phyloP scores from a whole-genome alignment of 768 basidiomycete species.

The Pulveroboletus sp. region DNA sequence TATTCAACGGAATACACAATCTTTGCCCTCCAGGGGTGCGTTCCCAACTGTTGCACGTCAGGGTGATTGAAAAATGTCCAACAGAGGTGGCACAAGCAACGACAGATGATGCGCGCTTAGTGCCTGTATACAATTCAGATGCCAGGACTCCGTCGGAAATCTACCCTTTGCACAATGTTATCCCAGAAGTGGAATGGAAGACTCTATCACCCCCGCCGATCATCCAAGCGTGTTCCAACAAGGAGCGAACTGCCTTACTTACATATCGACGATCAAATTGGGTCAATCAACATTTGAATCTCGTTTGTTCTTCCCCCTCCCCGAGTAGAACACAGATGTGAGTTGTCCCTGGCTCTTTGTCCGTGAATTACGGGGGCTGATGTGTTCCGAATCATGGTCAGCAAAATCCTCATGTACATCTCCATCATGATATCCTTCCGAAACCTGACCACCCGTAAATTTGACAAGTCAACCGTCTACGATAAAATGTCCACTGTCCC shows the following conservation, averaged over 20 bases:
- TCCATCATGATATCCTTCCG: slow-evolving; percentile 76
- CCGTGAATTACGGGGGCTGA: neutral
- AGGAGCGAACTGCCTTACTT: slow-evolving; percentile 52
- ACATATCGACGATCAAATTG: slow-evolving; percentile 62
- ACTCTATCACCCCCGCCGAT: slow-evolving; percentile 56
- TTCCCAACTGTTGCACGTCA: slow-evolving; percentile 6
- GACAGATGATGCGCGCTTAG: slow-evolving; percentile 60
- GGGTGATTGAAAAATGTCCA: neutral
- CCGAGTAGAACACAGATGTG: slow-evolving; percentile 62
- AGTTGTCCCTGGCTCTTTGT: slow-evolving; percentile 28
- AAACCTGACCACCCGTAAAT: slow-evolving; percentile 36
- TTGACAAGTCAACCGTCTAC: slow-evolving; percentile 47
- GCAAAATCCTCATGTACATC: slow-evolving; percentile 77
- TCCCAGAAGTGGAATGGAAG: slow-evolving; percentile 78
- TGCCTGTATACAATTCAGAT: slow-evolving; percentile 66
- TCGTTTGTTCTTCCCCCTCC: slow-evolving; percentile 37
- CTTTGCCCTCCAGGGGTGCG: slow-evolving; percentile 67
- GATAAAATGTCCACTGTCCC: slow-evolving; percentile 59
- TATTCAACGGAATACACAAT: slow-evolving; percentile 68
- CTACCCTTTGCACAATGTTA: slow-evolving; percentile 69
- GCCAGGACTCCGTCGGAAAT: slow-evolving; percentile 70
- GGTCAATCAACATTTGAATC: slow-evolving; percentile 62
- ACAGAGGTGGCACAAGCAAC: slow-evolving; percentile 64
- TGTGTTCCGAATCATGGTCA: slow-evolving; percentile 24
- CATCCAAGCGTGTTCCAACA: slow-evolving; percentile 43